Percentiles rank a stretch among this genome's conserved stretches.
Evolutionary conservation across 768 basidiomycete species (phyloP).

Genomic region (Astraeus odoratus): DNA sequence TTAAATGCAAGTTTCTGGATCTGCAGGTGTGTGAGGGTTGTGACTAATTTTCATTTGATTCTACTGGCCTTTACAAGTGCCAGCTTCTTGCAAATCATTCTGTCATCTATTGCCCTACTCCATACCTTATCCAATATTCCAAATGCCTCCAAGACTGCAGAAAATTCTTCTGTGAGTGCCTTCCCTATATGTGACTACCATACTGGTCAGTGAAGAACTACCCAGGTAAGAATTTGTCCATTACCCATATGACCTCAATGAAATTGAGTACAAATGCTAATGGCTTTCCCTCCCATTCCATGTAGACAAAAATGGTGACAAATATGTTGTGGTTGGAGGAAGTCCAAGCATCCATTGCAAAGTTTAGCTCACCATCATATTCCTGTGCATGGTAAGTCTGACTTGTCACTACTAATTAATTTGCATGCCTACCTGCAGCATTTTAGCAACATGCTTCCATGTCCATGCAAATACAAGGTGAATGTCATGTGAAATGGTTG

Average conservation of each 20-base stretch:
- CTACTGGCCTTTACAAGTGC: conserved; percentile 3
- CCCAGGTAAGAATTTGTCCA: background rate
- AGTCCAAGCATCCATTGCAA: conserved; percentile 33
- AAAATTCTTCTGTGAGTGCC: conserved; percentile 29
- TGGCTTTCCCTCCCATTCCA: conserved; percentile 23
- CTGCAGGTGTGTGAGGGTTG: no score
- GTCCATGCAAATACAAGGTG: conserved; percentile 8
- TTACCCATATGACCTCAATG: conserved; percentile 28
- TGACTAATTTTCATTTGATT: no score
- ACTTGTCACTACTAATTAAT: background rate
- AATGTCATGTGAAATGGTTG: conserved; percentile 16
- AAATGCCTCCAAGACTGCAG: conserved; percentile 28
- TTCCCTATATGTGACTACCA: conserved; percentile 27
- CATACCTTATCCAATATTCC: conserved; percentile 29
- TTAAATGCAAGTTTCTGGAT: conserved; percentile 13
- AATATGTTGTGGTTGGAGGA: conserved; percentile 30
- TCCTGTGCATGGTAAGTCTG: conserved; percentile 17
- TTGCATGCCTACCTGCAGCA: background rate
- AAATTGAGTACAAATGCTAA: conserved; percentile 29
- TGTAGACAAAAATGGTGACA: conserved; percentile 27
- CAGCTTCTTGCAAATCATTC: conserved; percentile 3
- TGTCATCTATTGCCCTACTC: background rate
- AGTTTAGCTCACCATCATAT: conserved; percentile 24
- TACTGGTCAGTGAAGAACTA: background rate
- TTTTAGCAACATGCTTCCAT: background rate